These are phyloP conservation scores for Colletotrichum magnum DNA, from an alignment of 2,329 filamentous ascomycete genomes.

Conservation along the genomic window DNA sequence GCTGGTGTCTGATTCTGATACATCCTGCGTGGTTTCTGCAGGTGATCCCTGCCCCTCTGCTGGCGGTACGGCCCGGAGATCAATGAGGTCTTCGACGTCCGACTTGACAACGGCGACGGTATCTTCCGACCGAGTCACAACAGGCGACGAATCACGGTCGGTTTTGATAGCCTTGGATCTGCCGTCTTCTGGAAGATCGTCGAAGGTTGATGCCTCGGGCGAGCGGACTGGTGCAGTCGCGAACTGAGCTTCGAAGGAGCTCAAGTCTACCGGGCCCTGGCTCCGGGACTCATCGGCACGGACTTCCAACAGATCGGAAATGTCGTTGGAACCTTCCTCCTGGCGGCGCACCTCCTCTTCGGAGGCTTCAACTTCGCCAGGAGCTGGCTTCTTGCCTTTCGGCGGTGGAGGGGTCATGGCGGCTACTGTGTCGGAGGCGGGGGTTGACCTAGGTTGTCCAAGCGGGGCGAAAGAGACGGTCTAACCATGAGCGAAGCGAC, in stretches of 20 bases:
- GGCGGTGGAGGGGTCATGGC: conserved; percentile 23
- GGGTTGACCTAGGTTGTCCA: background rate
- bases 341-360: background rate
- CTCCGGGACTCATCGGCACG: background rate
- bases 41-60: background rate
- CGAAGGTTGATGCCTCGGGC: too few relatives aligned
- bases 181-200: too few relatives aligned
- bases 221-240: background rate
- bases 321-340: background rate
- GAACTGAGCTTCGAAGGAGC: background rate
- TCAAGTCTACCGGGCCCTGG: background rate
- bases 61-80: too few relatives aligned
- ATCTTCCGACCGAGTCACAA: too few relatives aligned
- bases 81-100: too few relatives aligned
- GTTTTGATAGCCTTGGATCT: too few relatives aligned
- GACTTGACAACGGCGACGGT: too few relatives aligned
- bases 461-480: conserved; percentile 1
- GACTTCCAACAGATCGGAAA: background rate
- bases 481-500: background rate
- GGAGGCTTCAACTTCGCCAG: background rate
- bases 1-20: background rate
- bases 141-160: too few relatives aligned
- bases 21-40: background rate
- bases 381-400: conserved; percentile 3
- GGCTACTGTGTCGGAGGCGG: too few relatives aligned